Evolutionary conservation across 2,329 filamentous ascomycete species (phyloP).

Genomic region (Alternaria ventricosa): DNA sequence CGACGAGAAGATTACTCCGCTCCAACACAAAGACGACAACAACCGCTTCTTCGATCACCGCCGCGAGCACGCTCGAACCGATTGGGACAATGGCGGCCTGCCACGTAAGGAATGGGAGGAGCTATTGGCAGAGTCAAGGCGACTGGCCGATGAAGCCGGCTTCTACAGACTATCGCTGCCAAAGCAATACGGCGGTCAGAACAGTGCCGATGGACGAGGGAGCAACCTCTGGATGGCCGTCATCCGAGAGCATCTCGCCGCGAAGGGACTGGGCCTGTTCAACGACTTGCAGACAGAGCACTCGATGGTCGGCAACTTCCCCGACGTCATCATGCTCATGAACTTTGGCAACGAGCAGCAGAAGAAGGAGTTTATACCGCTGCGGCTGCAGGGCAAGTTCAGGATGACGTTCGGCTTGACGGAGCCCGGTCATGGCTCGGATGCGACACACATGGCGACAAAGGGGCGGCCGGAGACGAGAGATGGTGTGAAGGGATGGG

Average conservation of each 20-base stretch:
- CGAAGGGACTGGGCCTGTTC: conserved; percentile 65
- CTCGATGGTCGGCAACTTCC: conserved; percentile 67
- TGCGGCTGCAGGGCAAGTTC: conserved; percentile 61
- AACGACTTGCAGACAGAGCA: conserved; percentile 72
- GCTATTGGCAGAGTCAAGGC: conserved; percentile 57
- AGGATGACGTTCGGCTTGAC: conserved; percentile 68
- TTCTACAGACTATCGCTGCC: conserved; percentile 67
- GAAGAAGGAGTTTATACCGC: conserved; percentile 60
- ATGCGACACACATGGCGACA: conserved; percentile 69
- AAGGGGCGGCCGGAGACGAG: conserved; percentile 54
- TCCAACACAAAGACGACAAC: conserved; percentile 65
- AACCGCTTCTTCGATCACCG: conserved; percentile 71
- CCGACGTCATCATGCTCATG: conserved; percentile 67
- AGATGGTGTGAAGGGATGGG: conserved; percentile 56
- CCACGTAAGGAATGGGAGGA: conserved; percentile 66
- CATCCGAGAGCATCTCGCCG: conserved; percentile 65
- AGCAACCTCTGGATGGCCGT: conserved; percentile 69
- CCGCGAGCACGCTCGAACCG: conserved; percentile 66
- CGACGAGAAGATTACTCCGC: conserved; percentile 58
- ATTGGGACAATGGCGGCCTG: conserved; percentile 65
- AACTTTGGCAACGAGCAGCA: conserved; percentile 65
- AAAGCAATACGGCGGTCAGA: conserved; percentile 61
- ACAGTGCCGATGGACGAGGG: conserved; percentile 50
- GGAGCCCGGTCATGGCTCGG: conserved; percentile 67
- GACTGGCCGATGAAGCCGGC: conserved; percentile 64